A percentile compares a stretch with the other conserved stretches of the same genome.
Conservation (phyloP, 805 yeast genomes). For the Torulaspora indica region DNA sequence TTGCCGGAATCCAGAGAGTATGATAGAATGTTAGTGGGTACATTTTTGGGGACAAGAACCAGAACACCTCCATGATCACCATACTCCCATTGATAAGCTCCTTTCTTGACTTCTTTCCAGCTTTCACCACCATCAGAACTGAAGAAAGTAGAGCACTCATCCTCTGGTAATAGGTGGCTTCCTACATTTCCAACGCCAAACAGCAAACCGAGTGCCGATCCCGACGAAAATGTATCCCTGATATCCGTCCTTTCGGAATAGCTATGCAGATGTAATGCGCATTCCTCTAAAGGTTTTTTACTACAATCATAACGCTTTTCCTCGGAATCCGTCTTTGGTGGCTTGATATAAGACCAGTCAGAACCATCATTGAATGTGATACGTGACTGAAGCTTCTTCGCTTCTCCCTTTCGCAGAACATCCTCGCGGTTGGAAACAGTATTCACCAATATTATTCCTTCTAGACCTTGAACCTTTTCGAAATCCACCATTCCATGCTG, state of each 20-base stretch:
- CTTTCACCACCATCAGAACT: slow-evolving; percentile 87
- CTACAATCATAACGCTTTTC: slow-evolving; percentile 55
- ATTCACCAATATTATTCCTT: slow-evolving; percentile 78
- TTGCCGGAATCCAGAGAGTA: slow-evolving; percentile 79
- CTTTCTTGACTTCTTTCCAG: slow-evolving; percentile 76
- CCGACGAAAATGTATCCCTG: slow-evolving; percentile 81
- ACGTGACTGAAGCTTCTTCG: slow-evolving; percentile 60
- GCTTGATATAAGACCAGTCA: slow-evolving; percentile 66
- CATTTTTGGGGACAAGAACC: slow-evolving; percentile 59
- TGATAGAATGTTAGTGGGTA: slow-evolving; percentile 51
- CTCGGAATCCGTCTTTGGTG: slow-evolving; percentile 62
- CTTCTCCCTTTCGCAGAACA: slow-evolving; percentile 34
- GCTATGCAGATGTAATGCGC: slow-evolving; percentile 84
- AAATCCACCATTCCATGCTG: slow-evolving; percentile 75
- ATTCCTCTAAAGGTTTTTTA: slow-evolving; percentile 48
- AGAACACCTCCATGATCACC: slow-evolving; percentile 92
- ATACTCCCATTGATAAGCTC: slow-evolving; percentile 85
- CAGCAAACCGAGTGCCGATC: slow-evolving; percentile 83
- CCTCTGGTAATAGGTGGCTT: slow-evolving; percentile 42
- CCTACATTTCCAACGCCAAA: slow-evolving; percentile 96
- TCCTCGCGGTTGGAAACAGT: slow-evolving; percentile 56
- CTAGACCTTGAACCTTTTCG: slow-evolving; percentile 75
- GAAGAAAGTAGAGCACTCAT: slow-evolving; percentile 64
- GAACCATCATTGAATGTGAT: slow-evolving; percentile 91
- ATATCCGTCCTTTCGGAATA: slow-evolving; percentile 80